These are phyloP conservation scores for Cadophora luteo-olivacea DNA, from an alignment of 2,329 filamentous ascomycete species.

Conservation along the genomic window DNA sequence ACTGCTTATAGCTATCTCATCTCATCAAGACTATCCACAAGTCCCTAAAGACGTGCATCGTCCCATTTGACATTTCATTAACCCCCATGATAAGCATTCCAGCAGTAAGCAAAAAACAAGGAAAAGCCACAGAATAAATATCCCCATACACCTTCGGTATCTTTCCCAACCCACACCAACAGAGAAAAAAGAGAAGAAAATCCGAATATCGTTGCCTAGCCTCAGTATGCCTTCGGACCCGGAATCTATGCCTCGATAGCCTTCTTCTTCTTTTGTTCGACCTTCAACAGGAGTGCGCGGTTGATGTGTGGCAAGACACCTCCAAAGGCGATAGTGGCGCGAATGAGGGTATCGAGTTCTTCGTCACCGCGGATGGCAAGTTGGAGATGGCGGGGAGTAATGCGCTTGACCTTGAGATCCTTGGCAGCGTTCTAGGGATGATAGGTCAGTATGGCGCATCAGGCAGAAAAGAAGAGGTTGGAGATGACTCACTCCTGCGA, in stretches of 20 bases:
- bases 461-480: constrained; percentile 16
- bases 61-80: constrained; percentile 33
- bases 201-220: constrained; percentile 22
- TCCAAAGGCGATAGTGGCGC: constrained; percentile 96
- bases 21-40: constrained; percentile 16
- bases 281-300: constrained; percentile 92
- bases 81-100: constrained; percentile 26
- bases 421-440: constrained; percentile 84
- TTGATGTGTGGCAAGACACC: constrained; percentile 99
- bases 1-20: constrained; percentile 5
- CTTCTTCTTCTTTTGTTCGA: constrained; percentile 95
- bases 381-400: constrained; percentile 96
- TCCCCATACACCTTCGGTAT: constrained; percentile 36
- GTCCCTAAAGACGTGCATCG: constrained; percentile 25
- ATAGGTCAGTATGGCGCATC: constrained; percentile 28
- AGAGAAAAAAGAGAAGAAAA: constrained; percentile 25
- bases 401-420: constrained; percentile 99
- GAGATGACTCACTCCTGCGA: constrained; percentile 78
- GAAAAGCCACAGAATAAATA: constrained; percentile 28
- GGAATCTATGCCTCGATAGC: constrained; percentile 45
- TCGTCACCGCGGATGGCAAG: constrained; percentile 98
- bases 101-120: constrained; percentile 16
- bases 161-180: constrained; percentile 23
- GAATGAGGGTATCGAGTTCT: constrained; percentile 96
- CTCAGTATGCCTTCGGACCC: constrained; percentile 17